Evolutionary conservation across 2,329 filamentous ascomycete species (phyloP).

Genomic region (Rutstroemia sp.): DNA sequence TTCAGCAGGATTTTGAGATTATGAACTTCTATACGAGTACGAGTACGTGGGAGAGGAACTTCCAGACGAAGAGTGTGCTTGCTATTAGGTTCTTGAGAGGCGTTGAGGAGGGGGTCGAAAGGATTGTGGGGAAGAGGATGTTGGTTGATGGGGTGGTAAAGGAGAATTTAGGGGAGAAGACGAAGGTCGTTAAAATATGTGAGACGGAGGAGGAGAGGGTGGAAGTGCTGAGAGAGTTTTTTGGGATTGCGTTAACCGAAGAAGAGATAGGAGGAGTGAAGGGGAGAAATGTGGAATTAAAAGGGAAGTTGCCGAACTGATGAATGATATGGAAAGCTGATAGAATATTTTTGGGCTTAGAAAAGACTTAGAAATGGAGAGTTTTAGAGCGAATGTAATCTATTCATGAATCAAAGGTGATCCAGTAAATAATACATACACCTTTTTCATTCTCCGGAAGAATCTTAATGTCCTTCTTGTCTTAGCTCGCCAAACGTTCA

Average conservation of each 20-base stretch:
- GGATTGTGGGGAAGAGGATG: conserved; percentile 46
- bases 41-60: conserved; percentile 47
- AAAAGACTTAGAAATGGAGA: neutral
- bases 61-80: conserved; percentile 48
- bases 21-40: conserved; percentile 51
- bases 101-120: conserved; percentile 18
- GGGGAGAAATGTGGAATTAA: conserved; percentile 32
- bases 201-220: conserved; percentile 46
- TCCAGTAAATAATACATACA: no score
- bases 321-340: neutral
- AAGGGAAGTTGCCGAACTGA: neutral
- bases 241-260: conserved; percentile 43
- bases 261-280: conserved; percentile 44
- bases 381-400: no score
- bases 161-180: conserved; percentile 43
- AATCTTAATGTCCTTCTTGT: neutral
- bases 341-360: neutral
- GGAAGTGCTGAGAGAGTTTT: conserved; percentile 39
- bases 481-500: conserved; percentile 2
- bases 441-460: no score
- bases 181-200: conserved; percentile 39
- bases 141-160: conserved; percentile 46
- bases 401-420: neutral
- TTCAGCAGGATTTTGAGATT: conserved; percentile 51
- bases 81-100: conserved; percentile 49